phyloP scores from a whole-genome alignment of 2,329 filamentous ascomycete species.

The Aspergillus luchuensis region DNA sequence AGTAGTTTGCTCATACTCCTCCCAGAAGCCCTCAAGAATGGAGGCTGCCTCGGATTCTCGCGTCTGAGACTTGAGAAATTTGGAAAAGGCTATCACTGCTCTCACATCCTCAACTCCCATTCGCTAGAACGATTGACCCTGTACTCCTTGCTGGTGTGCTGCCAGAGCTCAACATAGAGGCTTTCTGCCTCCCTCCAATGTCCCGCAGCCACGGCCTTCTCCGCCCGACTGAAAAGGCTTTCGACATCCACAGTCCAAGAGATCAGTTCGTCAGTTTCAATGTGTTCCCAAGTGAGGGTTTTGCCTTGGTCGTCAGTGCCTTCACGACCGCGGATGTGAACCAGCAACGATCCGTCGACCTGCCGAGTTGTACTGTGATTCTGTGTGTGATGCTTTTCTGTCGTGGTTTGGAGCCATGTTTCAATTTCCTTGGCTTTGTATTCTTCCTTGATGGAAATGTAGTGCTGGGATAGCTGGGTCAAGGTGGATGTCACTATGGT shows the following conservation, averaged over 20 bases:
- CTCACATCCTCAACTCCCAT: conserved; percentile 52
- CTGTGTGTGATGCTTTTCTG: conserved; percentile 1
- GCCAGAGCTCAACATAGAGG: conserved; percentile 54
- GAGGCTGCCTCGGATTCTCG: conserved; percentile 48
- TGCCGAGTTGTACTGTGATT: conserved; percentile 22
- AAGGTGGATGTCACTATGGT: conserved; percentile 50
- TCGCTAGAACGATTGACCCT: conserved; percentile 45
- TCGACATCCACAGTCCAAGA: conserved; percentile 32
- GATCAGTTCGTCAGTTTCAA: conserved; percentile 44
- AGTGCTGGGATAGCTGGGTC: conserved; percentile 52
- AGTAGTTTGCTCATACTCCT: conserved; percentile 51
- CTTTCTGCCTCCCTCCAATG: conserved; percentile 45
- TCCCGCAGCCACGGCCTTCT: conserved; percentile 37
- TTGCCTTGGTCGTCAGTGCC: conserved; percentile 18
- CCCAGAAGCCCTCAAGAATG: conserved; percentile 50
- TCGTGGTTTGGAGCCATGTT: conserved; percentile 24
- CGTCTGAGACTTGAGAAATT: conserved; percentile 50
- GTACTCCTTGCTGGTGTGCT: conserved; percentile 49
- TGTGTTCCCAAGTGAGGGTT: conserved; percentile 37
- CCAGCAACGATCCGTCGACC: conserved; percentile 29
- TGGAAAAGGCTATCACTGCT: conserved; percentile 47
- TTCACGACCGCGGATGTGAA: conserved; percentile 33
- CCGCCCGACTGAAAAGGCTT: conserved; percentile 40
- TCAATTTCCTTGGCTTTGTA: conserved; percentile 46
- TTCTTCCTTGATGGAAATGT: conserved; percentile 51